Conservation (phyloP, 192 early-diverging fungal species). For the Coemansia sp. region DNA sequence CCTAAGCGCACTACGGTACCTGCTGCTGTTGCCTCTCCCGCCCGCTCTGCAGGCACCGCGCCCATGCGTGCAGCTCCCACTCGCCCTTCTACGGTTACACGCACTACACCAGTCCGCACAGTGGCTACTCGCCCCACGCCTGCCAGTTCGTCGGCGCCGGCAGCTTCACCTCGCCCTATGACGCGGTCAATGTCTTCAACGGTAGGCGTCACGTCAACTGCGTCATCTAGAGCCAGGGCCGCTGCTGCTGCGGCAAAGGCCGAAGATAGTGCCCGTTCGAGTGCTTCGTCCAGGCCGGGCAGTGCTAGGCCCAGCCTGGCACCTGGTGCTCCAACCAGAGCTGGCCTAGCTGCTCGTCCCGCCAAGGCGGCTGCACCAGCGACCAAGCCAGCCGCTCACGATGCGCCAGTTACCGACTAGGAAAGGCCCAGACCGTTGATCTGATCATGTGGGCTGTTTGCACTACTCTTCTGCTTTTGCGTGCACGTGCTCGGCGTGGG, state of each 20-base stretch:
- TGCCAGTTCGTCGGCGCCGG: not conserved
- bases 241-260: slow-evolving; percentile 26
- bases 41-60: not conserved
- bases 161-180: slow-evolving; percentile 8
- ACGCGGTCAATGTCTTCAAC: slow-evolving; percentile 4
- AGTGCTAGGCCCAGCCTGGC: not conserved
- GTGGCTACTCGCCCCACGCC: not conserved
- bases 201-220: slow-evolving; percentile 12
- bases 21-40: not conserved
- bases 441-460: not conserved
- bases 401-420: not conserved
- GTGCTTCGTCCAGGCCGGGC: not conserved
- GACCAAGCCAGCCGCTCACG: not conserved
- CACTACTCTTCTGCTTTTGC: not conserved
- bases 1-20: not conserved
- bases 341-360: not conserved
- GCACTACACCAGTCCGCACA: not conserved
- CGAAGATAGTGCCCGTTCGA: not conserved
- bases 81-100: not conserved
- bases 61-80: not conserved
- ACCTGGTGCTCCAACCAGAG: not conserved
- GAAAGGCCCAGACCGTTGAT: not conserved
- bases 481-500: not conserved
- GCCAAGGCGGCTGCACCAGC: not conserved
- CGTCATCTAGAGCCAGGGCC: slow-evolving; percentile 30